Evolutionary conservation across 495 filamentous ascomycete species (phyloP).

Genomic region (Penicillium pancosmium): DNA sequence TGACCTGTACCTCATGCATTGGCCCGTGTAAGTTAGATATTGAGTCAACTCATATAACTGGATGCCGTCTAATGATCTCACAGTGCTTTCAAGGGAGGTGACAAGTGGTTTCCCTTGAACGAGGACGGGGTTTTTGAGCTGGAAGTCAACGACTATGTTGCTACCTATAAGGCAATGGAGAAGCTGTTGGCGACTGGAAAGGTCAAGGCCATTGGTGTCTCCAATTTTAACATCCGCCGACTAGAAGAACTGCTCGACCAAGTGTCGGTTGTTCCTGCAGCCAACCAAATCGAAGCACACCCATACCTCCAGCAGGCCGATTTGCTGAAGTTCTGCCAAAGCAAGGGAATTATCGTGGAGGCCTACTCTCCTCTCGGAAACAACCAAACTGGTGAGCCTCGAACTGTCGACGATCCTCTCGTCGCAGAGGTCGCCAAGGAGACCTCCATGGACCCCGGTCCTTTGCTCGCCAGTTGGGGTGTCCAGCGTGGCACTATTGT

Average conservation of each 20-base stretch:
- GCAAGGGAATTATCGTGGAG: slow-evolving; percentile 57
- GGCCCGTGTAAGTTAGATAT: slow-evolving; percentile 52
- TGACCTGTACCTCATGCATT: slow-evolving; percentile 73
- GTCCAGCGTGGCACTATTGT: slow-evolving; percentile 52
- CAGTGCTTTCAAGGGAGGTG: slow-evolving; percentile 29
- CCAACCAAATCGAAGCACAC: slow-evolving; percentile 64
- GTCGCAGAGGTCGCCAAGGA: slow-evolving; percentile 41
- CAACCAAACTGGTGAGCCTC: slow-evolving; percentile 38
- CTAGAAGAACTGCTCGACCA: slow-evolving; percentile 44
- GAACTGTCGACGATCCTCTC: slow-evolving; percentile 39
- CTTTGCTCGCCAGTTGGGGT: slow-evolving; percentile 51
- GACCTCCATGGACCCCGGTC: slow-evolving; percentile 38
- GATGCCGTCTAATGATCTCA: not conserved
- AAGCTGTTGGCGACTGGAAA: slow-evolving; percentile 59
- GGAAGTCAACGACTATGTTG: slow-evolving; percentile 51
- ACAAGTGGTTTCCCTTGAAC: slow-evolving; percentile 49
- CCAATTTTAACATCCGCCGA: slow-evolving; percentile 55
- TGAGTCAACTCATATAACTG: not conserved
- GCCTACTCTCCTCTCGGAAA: slow-evolving; percentile 65
- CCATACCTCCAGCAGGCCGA: slow-evolving; percentile 62
- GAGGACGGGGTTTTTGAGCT: slow-evolving; percentile 33
- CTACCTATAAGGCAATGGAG: slow-evolving; percentile 67
- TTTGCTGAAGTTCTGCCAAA: slow-evolving; percentile 48
- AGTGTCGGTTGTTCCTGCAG: slow-evolving; percentile 48
- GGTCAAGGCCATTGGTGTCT: slow-evolving; percentile 60